Base-by-base conservation (phyloP, 352 stramenopile species). In the Phytophthora fragariaefolia region DNA sequence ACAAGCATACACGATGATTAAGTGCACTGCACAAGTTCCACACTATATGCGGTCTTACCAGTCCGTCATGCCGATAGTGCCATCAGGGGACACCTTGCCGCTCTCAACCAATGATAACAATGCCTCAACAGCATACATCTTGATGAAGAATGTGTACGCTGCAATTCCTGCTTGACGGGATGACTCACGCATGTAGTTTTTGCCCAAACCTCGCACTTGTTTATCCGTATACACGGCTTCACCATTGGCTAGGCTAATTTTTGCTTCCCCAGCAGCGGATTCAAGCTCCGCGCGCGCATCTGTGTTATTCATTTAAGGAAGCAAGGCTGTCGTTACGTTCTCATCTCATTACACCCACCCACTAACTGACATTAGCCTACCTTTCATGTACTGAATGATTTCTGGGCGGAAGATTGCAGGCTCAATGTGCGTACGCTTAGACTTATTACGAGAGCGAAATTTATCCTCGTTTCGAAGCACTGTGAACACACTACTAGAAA, bases 401-500 rank as follows among this genome's bases (percentile, higher is more conserved):
- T 92, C 83, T 3, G 69, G 73, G 7, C 86, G 84, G 53, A 97
- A 89, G 60, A 97, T 80, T 1, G 64, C 67, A 18, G 70, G 54
- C 10, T 92, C 76, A 47, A 96, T 79, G 3, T 59, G 40, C 1
- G 83, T 93, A 42, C 88, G 82, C 70, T 81, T 87, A 9, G 88
- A 92, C 17, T 82, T 77, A 51, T 96, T 91, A 47, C 87, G 80
- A 23, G 83, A 92, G 40, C 79, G 76, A 60, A 96, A 98, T 63
- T 98, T 98, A 59, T 81, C 55, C 50, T 95, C 87, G 52, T 97
- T 97, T 18, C 92, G 81, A 4, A 98, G 79, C 15, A 98, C 73
- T 8, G 91, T 95, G 74, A 98, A 98, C 26, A 97, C 82, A 42
- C 91, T 98, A 38, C 87, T 77, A 10, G 77, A 80, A 7, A 98